Conservation (phyloP, 2,329 filamentous ascomycete genomes). For the Colletotrichum karsti region DNA sequence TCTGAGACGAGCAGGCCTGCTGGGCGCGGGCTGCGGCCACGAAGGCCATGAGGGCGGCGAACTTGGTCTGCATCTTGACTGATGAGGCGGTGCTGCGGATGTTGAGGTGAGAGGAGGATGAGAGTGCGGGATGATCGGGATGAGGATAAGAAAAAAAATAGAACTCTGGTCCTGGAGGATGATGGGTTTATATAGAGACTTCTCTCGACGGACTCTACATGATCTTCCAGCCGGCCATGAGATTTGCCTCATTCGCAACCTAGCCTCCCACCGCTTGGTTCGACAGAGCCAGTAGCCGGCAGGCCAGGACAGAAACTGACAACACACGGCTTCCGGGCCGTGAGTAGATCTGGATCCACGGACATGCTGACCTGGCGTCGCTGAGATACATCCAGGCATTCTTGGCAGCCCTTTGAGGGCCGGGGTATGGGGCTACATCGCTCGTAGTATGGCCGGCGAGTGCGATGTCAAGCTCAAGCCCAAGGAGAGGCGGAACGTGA, state of each 20-base stretch:
- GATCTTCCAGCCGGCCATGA: background rate
- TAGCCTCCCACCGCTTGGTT: background rate
- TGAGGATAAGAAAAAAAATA: slow-evolving; percentile 6
- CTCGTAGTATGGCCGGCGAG: background rate
- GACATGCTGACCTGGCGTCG: background rate
- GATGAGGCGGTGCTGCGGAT: slow-evolving; percentile 16
- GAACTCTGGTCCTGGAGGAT: background rate
- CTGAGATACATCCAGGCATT: background rate
- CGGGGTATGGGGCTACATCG: background rate
- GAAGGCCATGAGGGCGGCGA: slow-evolving; percentile 47
- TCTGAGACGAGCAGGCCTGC: slow-evolving; percentile 55
- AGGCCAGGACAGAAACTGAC: background rate
- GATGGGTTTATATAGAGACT: slow-evolving; percentile 13
- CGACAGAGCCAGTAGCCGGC: background rate
- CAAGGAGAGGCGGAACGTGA: background rate
- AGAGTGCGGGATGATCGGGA: background rate
- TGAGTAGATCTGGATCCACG: slow-evolving; percentile 6
- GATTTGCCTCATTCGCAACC: background rate
- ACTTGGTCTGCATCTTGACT: slow-evolving; percentile 37
- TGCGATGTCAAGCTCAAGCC: background rate
- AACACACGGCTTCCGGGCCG: slow-evolving; percentile 22
- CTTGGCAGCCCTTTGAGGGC: background rate
- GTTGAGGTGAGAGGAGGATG: background rate
- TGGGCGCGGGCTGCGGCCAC: slow-evolving; percentile 56
- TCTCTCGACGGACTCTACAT: background rate